phyloP scores from a whole-genome alignment of 2,329 filamentous ascomycete genomes.

The Xylaria sp. region DNA sequence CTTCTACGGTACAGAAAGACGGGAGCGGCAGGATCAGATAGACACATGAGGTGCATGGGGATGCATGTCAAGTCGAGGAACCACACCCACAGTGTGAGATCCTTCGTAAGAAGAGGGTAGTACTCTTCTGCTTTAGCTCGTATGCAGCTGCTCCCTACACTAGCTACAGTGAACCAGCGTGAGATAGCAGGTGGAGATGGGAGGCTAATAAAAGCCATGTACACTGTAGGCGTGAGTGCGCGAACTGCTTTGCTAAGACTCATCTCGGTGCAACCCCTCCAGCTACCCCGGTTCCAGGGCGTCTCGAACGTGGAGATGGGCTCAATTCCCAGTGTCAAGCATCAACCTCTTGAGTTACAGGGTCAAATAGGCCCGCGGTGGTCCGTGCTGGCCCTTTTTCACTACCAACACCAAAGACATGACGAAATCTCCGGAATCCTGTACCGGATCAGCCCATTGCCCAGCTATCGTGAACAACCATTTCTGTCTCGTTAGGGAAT shows the following conservation, averaged over 20 bases:
- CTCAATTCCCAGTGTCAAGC: conserved; percentile 16
- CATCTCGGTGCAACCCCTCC: conserved; percentile 19
- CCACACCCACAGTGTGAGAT: conserved; percentile 37
- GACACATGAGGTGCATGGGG: conserved; percentile 29
- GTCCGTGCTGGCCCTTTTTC: conserved; percentile 34
- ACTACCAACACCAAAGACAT: conserved; percentile 31
- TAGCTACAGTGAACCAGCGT: conserved; percentile 26
- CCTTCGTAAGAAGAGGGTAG: conserved; percentile 31
- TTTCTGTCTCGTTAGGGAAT: conserved; percentile 22
- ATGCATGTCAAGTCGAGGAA: conserved; percentile 32
- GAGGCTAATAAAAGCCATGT: conserved; percentile 30
- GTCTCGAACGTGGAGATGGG: conserved; percentile 28
- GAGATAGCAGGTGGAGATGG: conserved; percentile 31
- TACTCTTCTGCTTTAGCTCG: conserved; percentile 29
- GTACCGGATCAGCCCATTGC: conserved; percentile 44
- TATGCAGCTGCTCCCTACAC: conserved; percentile 30
- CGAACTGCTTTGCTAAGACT: conserved; percentile 20
- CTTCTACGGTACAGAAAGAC: conserved; percentile 29
- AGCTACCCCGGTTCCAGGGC: conserved; percentile 25
- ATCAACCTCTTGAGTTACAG: not conserved
- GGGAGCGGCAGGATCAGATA: conserved; percentile 31
- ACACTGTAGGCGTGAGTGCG: conserved; percentile 1
- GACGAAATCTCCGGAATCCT: conserved; percentile 45
- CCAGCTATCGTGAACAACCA: conserved; percentile 29
- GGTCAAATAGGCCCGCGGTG: conserved; percentile 12